Evolutionary conservation across 2,329 filamentous ascomycete genomes (phyloP).

Genomic region (Aspergillus piperis): DNA sequence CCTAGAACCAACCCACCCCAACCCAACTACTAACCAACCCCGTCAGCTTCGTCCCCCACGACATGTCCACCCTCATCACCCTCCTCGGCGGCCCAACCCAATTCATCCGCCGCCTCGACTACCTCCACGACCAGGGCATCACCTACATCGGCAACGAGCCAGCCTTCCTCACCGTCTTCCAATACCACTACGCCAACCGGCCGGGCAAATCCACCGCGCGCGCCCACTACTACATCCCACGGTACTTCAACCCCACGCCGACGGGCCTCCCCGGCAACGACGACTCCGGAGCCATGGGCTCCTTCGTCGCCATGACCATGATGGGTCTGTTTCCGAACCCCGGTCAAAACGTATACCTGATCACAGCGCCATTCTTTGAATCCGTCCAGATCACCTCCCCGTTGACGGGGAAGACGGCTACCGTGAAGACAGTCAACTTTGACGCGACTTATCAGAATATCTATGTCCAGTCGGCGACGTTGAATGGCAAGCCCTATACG

Average conservation of each 20-base stretch:
- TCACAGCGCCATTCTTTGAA: constrained; percentile 67
- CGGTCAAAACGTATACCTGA: constrained; percentile 68
- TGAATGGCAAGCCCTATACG: constrained; percentile 62
- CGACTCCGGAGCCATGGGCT: constrained; percentile 69
- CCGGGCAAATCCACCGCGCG: constrained; percentile 55
- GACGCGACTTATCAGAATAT: constrained; percentile 59
- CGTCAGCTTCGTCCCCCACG: constrained; percentile 53
- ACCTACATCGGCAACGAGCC: constrained; percentile 68
- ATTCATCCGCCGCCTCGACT: constrained; percentile 63
- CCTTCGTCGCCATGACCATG: constrained; percentile 66
- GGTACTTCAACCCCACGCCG: constrained; percentile 58
- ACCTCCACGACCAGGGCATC: constrained; percentile 63
- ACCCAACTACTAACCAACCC: constrained; percentile 29
- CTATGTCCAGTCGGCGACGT: constrained; percentile 67
- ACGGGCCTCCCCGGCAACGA: constrained; percentile 68
- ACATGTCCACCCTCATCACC: constrained; percentile 56
- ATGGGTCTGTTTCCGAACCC: constrained; percentile 70
- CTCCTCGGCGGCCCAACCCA: constrained; percentile 59
- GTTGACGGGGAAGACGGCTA: constrained; percentile 61
- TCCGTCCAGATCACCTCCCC: constrained; percentile 60
- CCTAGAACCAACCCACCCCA: too few relatives aligned
- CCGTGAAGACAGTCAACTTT: constrained; percentile 60
- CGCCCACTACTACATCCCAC: constrained; percentile 65
- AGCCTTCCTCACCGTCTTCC: constrained; percentile 64
- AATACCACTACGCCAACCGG: constrained; percentile 69